Conservation (phyloP, 257 asterid species). For the Lycium ferocissimum region DNA sequence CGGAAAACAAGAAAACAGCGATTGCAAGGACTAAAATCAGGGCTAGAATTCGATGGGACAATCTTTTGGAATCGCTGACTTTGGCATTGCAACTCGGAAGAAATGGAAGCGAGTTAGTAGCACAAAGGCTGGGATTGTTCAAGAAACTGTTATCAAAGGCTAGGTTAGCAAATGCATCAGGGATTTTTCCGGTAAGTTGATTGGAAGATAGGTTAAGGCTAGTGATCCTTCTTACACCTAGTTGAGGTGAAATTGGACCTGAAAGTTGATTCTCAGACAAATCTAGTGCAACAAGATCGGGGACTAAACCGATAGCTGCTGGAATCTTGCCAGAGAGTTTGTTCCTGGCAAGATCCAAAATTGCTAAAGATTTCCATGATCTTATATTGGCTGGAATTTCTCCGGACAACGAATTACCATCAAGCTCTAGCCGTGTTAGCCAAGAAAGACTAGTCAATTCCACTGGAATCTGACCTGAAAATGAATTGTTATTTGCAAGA, state of each 20-base stretch:
- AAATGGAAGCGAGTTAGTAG: slow-evolving; percentile 42
- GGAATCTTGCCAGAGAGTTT: slow-evolving; percentile 72
- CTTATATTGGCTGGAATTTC: slow-evolving; percentile 58
- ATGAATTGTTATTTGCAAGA: slow-evolving; percentile 63
- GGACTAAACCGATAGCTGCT: slow-evolving; percentile 50
- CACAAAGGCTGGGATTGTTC: slow-evolving; percentile 67
- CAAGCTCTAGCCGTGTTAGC: slow-evolving; percentile 56
- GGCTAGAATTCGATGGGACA: slow-evolving; percentile 51
- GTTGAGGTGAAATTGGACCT: slow-evolving; percentile 69
- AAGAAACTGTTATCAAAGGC: slow-evolving; percentile 72
- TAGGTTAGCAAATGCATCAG: slow-evolving; percentile 65
- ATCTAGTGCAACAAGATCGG: slow-evolving; percentile 68
- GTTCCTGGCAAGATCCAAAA: slow-evolving; percentile 63
- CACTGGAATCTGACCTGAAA: slow-evolving; percentile 67
- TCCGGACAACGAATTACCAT: slow-evolving; percentile 77
- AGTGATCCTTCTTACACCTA: slow-evolving; percentile 60
- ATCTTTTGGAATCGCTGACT: slow-evolving; percentile 38
- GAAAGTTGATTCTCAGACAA: slow-evolving; percentile 67
- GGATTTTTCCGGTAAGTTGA: slow-evolving; percentile 66
- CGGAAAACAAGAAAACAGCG: slow-evolving; percentile 40
- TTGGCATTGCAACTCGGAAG: slow-evolving; percentile 53
- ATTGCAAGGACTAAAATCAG: slow-evolving; percentile 54
- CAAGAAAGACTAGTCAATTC: slow-evolving; percentile 62
- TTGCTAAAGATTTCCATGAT: slow-evolving; percentile 72
- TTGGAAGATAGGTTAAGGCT: slow-evolving; percentile 75